phyloP scores from a whole-genome alignment of 495 filamentous ascomycete genomes.

The Trichoderma parareesei region DNA sequence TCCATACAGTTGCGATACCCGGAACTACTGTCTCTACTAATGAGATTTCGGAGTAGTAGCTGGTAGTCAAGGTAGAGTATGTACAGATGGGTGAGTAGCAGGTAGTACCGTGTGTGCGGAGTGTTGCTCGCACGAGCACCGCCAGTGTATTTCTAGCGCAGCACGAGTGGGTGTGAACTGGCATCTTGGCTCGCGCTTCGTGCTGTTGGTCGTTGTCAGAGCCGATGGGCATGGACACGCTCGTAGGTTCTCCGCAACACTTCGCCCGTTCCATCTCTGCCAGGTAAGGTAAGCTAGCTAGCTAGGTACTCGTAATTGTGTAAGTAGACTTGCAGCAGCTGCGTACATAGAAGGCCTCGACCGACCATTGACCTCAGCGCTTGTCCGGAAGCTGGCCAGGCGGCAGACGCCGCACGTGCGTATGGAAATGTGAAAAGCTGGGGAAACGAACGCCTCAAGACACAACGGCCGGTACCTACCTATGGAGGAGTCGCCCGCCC shows the following conservation, averaged over 20 bases:
- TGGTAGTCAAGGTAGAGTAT: no score
- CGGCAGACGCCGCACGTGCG: not conserved
- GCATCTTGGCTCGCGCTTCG: not conserved
- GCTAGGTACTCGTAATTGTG: no score
- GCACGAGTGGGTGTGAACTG: not conserved
- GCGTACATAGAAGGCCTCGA: not conserved
- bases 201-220: not conserved
- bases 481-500: no score
- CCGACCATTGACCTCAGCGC: not conserved
- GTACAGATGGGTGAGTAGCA: no score
- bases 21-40: not conserved
- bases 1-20: no score
- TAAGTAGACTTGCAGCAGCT: not conserved
- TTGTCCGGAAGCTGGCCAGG: not conserved
- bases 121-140: not conserved
- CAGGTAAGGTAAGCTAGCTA: no score
- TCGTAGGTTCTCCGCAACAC: no score
- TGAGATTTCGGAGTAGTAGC: no score
- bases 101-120: not conserved
- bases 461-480: not conserved
- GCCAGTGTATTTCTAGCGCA: not conserved
- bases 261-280: no score
- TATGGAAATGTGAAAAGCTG: not conserved
- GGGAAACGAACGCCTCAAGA: not conserved
- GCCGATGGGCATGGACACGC: no score